Evolutionary conservation across 2,329 filamentous ascomycete genomes (phyloP), one percentile per base, ranked within the genome.

Genomic region (Claviceps quebecensis): DNA sequence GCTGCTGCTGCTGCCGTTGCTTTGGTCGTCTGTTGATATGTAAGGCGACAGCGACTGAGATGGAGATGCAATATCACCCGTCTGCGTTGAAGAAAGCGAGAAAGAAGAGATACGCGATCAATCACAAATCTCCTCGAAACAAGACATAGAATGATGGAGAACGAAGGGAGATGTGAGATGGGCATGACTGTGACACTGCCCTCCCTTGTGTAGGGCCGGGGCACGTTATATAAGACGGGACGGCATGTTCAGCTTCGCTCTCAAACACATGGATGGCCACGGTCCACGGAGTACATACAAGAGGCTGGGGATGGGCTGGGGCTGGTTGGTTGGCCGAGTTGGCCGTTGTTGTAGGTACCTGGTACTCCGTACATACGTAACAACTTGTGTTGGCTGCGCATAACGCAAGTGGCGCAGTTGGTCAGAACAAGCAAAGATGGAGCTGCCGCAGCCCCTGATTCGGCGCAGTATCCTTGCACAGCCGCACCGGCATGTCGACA

Each of bases 351-450:
- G 19, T 19, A n/a, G n/a, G n/a, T n/a, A n/a, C n/a, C n/a, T n/a
- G n/a, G n/a, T n/a, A n/a, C n/a, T n/a, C n/a, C n/a, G 17, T 22
- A 38, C 4, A 5, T 43, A 43, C 9, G 14, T 22, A 22, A n/a
- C n/a, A 4, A 8, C 19, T 11, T 9, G 13, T 41, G 39, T 41
- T 41, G 39, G 17, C 39, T 16, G 11, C 40, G 40, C 40, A 43
- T 19, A 43, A 23, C 17, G 11, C 40, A 22, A 44, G 52, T 52
- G 53, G 53, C 53, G 53, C 53, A 54, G 53, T 36, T 41, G 38
- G 48, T 17, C 29, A 40, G 36, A 8, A 50, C 40, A 14, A 38
- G 16, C 36, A 36, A 45, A 29, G 36, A 45, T 45, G 50, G 50
- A 39, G 50, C 45, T 19, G 37, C 34, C 14, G 29, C 45, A 46